These are phyloP conservation scores for Phytophthora europaea DNA, from an alignment of 352 stramenopile genomes.

Conservation along the genomic window DNA sequence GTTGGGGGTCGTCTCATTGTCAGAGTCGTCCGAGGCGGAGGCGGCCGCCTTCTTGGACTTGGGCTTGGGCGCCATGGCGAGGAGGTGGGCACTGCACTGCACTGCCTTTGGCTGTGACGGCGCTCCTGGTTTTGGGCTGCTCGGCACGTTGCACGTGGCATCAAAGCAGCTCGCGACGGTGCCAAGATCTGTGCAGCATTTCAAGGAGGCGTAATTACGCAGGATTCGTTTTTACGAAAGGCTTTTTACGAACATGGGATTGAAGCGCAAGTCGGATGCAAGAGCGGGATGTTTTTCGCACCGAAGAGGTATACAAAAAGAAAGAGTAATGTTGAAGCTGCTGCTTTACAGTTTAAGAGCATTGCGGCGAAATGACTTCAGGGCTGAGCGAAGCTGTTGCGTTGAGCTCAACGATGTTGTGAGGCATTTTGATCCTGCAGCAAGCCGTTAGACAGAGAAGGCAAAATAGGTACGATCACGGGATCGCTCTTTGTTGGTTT, in stretches of 20 bases:
- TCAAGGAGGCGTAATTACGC: constrained; percentile 44
- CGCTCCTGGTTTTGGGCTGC: constrained; percentile 8
- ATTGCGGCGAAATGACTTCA: neutral
- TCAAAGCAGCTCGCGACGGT: constrained; percentile 23
- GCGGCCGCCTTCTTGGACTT: constrained; percentile 65
- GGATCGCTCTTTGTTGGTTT: too few relatives aligned
- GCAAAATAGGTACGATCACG: too few relatives aligned
- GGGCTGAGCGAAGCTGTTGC: too few relatives aligned
- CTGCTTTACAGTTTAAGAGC: constrained; percentile 5
- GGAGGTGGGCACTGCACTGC: neutral
- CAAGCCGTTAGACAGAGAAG: too few relatives aligned
- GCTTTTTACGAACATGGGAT: constrained; percentile 13
- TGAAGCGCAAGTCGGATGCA: constrained; percentile 7
- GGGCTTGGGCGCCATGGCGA: constrained; percentile 64
- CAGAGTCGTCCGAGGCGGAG: constrained; percentile 23
- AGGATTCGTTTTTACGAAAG: constrained; percentile 5
- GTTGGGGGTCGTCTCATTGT: constrained; percentile 27
- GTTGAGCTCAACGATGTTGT: too few relatives aligned
- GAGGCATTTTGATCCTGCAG: too few relatives aligned
- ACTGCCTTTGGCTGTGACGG: constrained; percentile 16
- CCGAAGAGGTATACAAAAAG: neutral
- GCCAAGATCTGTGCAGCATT: constrained; percentile 35
- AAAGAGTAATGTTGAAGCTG: neutral
- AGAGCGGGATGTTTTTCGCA: neutral
- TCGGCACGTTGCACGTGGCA: constrained; percentile 45